Conservation (phyloP, 352 stramenopile species). For the Globisporangium cystogenes region DNA sequence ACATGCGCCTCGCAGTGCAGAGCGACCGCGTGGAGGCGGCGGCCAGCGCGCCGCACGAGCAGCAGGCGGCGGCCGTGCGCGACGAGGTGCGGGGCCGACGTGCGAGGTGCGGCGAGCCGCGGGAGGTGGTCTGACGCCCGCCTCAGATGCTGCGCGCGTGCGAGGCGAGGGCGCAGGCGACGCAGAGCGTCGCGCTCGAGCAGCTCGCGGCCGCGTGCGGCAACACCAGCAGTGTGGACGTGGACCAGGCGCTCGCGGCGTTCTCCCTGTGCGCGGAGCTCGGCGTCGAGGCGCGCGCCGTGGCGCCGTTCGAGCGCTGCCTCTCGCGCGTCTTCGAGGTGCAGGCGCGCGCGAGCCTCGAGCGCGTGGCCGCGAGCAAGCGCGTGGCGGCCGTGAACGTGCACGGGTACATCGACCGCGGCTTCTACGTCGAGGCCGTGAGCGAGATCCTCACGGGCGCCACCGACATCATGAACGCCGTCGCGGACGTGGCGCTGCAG, state of each 20-base stretch:
- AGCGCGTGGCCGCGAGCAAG: slow-evolving; percentile 47
- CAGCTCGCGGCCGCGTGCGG: slow-evolving; percentile 36
- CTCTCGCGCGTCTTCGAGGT: slow-evolving; percentile 50
- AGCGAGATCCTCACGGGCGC: slow-evolving; percentile 63
- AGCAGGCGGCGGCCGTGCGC: slow-evolving; percentile 31
- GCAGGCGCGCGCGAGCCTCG: slow-evolving; percentile 43
- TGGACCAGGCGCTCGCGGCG: slow-evolving; percentile 38
- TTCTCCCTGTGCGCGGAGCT: slow-evolving; percentile 56
- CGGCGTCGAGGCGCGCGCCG: slow-evolving; percentile 21
- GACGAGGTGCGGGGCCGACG: slow-evolving; percentile 47
- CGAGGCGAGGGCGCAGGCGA: slow-evolving; percentile 53
- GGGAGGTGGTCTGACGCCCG: background rate
- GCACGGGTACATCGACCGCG: slow-evolving; percentile 80
- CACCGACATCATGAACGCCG: slow-evolving; percentile 75
- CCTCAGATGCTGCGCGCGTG: slow-evolving; percentile 67
- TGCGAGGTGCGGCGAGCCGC: no score
- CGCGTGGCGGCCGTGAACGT: slow-evolving; percentile 54
- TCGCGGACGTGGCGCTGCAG: slow-evolving; percentile 53
- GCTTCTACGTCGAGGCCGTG: slow-evolving; percentile 74
- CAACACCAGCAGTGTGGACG: slow-evolving; percentile 21
- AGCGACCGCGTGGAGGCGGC: slow-evolving; percentile 14
- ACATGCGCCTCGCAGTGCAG: slow-evolving; percentile 46
- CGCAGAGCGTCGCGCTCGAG: slow-evolving; percentile 33
- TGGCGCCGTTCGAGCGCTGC: slow-evolving; percentile 29
- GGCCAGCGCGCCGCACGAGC: slow-evolving; percentile 9